phyloP scores from a whole-genome alignment of 2,329 filamentous ascomycete species.

The Alternaria sp. region DNA sequence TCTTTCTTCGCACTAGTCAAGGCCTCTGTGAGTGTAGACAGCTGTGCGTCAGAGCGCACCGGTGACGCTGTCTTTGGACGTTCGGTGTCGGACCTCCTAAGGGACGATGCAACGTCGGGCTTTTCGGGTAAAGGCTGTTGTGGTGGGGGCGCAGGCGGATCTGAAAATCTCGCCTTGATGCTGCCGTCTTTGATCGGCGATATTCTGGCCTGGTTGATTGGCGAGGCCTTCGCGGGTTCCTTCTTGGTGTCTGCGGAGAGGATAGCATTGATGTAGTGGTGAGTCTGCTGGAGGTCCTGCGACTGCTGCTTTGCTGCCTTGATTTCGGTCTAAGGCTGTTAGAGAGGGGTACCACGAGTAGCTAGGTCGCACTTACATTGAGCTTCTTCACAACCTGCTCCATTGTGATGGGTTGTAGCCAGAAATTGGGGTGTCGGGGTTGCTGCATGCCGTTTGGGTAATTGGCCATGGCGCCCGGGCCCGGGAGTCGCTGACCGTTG shows the following conservation, averaged over 20 bases:
- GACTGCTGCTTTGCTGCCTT: constrained; percentile 86
- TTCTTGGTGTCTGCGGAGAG: constrained; percentile 72
- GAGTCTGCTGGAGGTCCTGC: constrained; percentile 81
- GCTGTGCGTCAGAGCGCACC: constrained; percentile 72
- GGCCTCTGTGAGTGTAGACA: constrained; percentile 83
- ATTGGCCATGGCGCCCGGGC: constrained; percentile 61
- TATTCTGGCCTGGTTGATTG: constrained; percentile 50
- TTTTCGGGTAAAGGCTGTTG: constrained; percentile 94
- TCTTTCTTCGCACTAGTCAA: constrained; percentile 84
- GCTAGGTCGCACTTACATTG: constrained; percentile 65
- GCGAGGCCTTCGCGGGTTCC: constrained; percentile 56
- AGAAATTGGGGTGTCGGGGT: constrained; percentile 79
- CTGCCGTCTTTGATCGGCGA: constrained; percentile 64
- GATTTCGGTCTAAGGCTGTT: constrained; percentile 74
- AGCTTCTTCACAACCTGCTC: constrained; percentile 92
- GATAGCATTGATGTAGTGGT: constrained; percentile 79
- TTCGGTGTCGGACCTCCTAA: constrained; percentile 80
- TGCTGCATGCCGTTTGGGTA: constrained; percentile 68
- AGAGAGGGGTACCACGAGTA: constrained; percentile 13
- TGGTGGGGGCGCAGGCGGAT: constrained; percentile 90
- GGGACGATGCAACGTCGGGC: constrained; percentile 71
- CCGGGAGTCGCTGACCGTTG: constrained; percentile 67
- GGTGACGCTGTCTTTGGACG: constrained; percentile 70
- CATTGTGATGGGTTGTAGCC: constrained; percentile 86
- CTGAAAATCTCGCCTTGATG: constrained; percentile 83